Conservation (phyloP, 768 basidiomycete genomes). For the Auricularia heimuer region DNA sequence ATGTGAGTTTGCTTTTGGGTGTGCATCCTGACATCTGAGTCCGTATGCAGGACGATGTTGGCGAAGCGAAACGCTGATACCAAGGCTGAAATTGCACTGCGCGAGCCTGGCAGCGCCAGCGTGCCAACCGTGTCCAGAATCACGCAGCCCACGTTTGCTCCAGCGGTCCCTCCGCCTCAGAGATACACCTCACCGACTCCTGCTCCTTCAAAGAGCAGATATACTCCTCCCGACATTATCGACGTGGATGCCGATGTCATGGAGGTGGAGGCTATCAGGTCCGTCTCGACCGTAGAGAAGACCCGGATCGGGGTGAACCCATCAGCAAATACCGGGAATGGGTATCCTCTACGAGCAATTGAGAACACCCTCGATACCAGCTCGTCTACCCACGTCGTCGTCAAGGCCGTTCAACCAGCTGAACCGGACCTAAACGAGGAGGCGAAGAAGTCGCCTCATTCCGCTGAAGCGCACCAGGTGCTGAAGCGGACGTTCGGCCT, state of each 20-base stretch:
- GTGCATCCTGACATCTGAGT: conserved; percentile 17
- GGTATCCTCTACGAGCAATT: conserved; percentile 9
- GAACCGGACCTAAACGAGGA: conserved; percentile 1
- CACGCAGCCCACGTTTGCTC: background rate
- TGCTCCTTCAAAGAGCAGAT: conserved; percentile 31
- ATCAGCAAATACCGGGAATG: background rate
- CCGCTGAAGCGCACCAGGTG: conserved; percentile 42
- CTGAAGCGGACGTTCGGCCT: conserved; percentile 56
- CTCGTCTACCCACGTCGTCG: conserved; percentile 2
- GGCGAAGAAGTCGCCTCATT: conserved; percentile 20
- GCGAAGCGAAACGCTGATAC: conserved; percentile 31
- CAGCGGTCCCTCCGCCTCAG: conserved; percentile 7
- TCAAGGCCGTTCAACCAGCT: background rate
- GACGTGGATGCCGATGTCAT: conserved; percentile 22
- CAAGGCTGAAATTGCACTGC: conserved; percentile 22
- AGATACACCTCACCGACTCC: conserved; percentile 30
- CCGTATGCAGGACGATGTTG: conserved; percentile 10
- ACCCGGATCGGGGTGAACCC: background rate
- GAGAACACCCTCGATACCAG: conserved; percentile 20
- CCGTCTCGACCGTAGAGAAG: conserved; percentile 8
- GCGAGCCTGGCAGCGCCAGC: background rate
- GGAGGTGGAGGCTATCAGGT: conserved; percentile 12
- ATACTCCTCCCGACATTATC: conserved; percentile 26
- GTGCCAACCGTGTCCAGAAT: background rate
- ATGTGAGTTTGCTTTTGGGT: conserved; percentile 22